Percentiles rank a stretch among this genome's conserved stretches.
phyloP scores from a whole-genome alignment of 2,329 filamentous ascomycete genomes.

The Macroventuria anomochaeta region DNA sequence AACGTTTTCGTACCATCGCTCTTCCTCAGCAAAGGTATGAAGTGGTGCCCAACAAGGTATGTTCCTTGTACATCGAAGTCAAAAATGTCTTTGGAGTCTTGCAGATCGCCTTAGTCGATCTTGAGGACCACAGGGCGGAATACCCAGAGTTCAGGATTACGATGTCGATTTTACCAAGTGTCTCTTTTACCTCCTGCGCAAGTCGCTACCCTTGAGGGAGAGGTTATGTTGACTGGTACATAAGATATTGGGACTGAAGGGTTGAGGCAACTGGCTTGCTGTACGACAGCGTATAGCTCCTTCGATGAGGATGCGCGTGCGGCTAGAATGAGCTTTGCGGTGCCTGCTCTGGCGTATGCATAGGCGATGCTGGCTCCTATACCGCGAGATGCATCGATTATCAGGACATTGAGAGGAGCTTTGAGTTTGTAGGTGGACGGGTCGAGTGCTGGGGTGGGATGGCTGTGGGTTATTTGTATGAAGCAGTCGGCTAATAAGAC shows the following conservation, averaged over 20 bases:
- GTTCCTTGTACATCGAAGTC: constrained; percentile 49
- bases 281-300: constrained; percentile 22
- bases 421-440: constrained; percentile 31
- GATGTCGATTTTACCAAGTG: constrained; percentile 43
- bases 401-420: constrained; percentile 31
- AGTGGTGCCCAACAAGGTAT: constrained; percentile 47
- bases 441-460: constrained; percentile 19
- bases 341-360: constrained; percentile 40
- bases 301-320: constrained; percentile 29
- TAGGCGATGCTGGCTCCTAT: constrained; percentile 40
- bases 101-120: constrained; percentile 41
- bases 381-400: constrained; percentile 44
- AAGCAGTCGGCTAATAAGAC: not conserved
- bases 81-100: constrained; percentile 47
- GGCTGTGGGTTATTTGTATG: constrained; percentile 13
- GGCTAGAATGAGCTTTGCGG: constrained; percentile 31
- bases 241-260: constrained; percentile 6
- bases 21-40: constrained; percentile 38
- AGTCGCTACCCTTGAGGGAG: constrained; percentile 32
- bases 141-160: constrained; percentile 50
- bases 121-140: constrained; percentile 43
- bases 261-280: constrained; percentile 16
- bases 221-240: constrained; percentile 41
- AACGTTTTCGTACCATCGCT: constrained; percentile 32
- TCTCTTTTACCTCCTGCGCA: constrained; percentile 26